Base-by-base conservation (phyloP, 371 early-diverging fungal genomes). In the Mucor plumbeus region DNA sequence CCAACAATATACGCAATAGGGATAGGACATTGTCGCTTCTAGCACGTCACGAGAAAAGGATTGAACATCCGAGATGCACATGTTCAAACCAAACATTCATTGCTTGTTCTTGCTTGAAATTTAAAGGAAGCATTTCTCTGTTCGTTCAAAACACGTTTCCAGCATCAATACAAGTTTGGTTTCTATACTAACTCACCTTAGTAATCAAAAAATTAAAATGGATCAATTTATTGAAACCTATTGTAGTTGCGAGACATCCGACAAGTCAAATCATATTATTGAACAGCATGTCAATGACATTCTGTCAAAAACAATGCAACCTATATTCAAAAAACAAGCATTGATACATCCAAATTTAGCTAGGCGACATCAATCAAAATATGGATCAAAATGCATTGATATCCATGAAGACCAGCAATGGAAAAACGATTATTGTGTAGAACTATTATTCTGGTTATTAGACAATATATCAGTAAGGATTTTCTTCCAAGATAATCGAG, bases 341-440 rank as follows among this genome's bases (percentile, higher is more conserved):
- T 41, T 47, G 7, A 41, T 36, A 8, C 72, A 74, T 48, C 73
- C 70, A n/a, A 26, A 40, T 11, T 50, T 73, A 8, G 41, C 67
- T 17, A 68, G 61, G 38, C 61, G 53, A 40, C 60, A 43, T 7
- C 44, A 60, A n/a, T 56, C 63, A 5, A 67, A 54, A 34, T 81
- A 78, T 61, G 59, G 59, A 9, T 57, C 61, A 10, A 66, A 74
- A 15, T 50, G 61, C 9, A n/a, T 21, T 33, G 73, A 72, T 11
- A 38, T 65, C 21, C 69, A 69, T 35, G 72, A 76, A 47, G 64
- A 73, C 19, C 81, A 76, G 34, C 11, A 33, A 7, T 81, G 81
- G 81, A 78, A 78, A 35, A 38, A 61, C 13, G 34, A 14, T 3
- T 61, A 66, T 1, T 5, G 50, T 69, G 71, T 67, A 7, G 65